Evolutionary conservation across 2,329 filamentous ascomycete genomes (phyloP).

Genomic region (Triangularia verruculosa): DNA sequence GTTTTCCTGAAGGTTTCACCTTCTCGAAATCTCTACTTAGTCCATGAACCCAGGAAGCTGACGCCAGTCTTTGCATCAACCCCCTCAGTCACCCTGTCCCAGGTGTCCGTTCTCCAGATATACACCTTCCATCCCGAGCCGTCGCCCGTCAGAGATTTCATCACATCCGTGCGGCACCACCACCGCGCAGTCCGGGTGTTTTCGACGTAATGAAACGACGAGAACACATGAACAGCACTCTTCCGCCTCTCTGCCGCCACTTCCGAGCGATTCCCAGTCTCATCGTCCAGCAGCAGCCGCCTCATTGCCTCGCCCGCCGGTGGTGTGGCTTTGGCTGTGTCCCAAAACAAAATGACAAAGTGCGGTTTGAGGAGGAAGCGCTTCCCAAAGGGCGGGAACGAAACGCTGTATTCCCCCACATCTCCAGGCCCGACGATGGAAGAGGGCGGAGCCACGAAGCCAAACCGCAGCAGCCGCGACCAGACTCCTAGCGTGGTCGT

Average conservation of each 20-base stretch:
- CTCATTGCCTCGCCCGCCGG: background rate
- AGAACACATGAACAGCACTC: background rate
- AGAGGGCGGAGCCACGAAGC: slow-evolving; percentile 8
- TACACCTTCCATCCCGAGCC: background rate
- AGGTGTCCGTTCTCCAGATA: slow-evolving; percentile 2
- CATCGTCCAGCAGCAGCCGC: background rate
- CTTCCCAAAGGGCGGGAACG: slow-evolving; percentile 14
- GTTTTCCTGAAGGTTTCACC: too few relatives aligned
- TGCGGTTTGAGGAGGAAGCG: too few relatives aligned
- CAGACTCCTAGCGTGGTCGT: slow-evolving; percentile 26
- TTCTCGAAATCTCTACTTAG: too few relatives aligned
- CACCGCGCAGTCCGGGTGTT: background rate
- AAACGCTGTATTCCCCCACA: slow-evolving; percentile 11
- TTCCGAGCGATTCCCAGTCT: background rate
- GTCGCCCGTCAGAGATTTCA: background rate
- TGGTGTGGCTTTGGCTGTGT: background rate
- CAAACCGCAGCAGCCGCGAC: slow-evolving; percentile 25
- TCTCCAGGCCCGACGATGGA: background rate
- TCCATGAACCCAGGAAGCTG: background rate
- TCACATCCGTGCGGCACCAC: slow-evolving; percentile 3
- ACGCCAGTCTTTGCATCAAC: background rate
- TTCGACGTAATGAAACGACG: background rate
- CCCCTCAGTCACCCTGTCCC: background rate
- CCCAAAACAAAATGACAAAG: too few relatives aligned
- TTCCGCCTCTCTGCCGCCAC: background rate